Evolutionary conservation across 208 protist species (phyloP), one percentile per base, ranked within the genome.

Genomic region (Perkinsela sp.): DNA sequence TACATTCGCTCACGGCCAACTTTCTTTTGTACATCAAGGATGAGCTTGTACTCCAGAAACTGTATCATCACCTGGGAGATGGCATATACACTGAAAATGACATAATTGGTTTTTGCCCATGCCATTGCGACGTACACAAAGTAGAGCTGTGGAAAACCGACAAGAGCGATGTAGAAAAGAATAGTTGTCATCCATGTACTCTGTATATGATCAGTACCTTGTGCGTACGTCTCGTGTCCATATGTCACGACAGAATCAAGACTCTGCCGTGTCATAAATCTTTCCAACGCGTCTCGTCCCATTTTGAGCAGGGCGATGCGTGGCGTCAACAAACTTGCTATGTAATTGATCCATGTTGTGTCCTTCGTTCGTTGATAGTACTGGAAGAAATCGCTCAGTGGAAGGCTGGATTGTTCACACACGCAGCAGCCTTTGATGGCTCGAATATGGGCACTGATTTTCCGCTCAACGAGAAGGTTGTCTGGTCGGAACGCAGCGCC

Each of bases 11-110:
- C n/a, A n/a, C n/a, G n/a, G n/a, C n/a, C n/a, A n/a, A n/a, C n/a
- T n/a, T n/a, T n/a, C n/a, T n/a, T n/a, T n/a, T n/a, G n/a, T n/a
- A n/a, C n/a, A n/a, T n/a, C n/a, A n/a, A n/a, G n/a, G n/a, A n/a
- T n/a, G n/a, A n/a, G n/a, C n/a, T n/a, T n/a, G n/a, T n/a, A n/a
- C n/a, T n/a, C n/a, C n/a, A n/a, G n/a, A n/a, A n/a, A n/a, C n/a
- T 68, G 31, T 65, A 68, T 6, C 66, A 68, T 68, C 29, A 65
- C 22, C 31, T 68, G 29, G 13, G 31, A 65, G 30, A 68, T 6
- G 13, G 66, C 31, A 65, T 30, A 65, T 16, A 65, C 66, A 28
- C 13, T 22, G 66, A 68, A 68, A 28, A 48, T 28, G 16, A 65
- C 6, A 30, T 65, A 30, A 22, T 65, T 65, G 6, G 6, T 68